Base-by-base conservation (phyloP, 192 early-diverging fungal genomes). In the Coemansia sp. region DNA sequence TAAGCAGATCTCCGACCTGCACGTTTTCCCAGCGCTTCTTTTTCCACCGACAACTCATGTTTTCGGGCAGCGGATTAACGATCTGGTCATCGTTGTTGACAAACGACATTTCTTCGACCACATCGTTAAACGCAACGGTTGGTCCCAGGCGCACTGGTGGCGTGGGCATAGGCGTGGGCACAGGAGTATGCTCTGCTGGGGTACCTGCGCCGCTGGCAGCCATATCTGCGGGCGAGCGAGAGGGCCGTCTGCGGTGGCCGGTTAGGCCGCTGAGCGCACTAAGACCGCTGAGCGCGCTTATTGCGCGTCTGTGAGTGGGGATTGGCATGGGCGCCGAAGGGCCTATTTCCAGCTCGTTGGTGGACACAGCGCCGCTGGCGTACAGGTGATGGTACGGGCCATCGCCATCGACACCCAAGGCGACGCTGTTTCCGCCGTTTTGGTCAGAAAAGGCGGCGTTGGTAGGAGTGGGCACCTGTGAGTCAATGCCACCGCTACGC, bases 1-100 rank as follows among this genome's bases (percentile, higher is more conserved):
- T 77, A 20, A 95, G 65, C 59, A 93, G 77, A 61, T 95, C 93
- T 11, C 94, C 94, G 20, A 94, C 91, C 36, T 82, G 81, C 40
- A 93, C 75, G 40, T 90, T 86, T 69, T 87, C 80, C 80, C 80
- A 82, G 28, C 75, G 76, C 66, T 82, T 82, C 33, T 62, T 59
- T 69, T 82, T 82, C 79, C 79, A 82, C 31, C 79, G 74, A 55
- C 79, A 82, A 57, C 71, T 73, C 79, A 82, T 82, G 64, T 82
- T 76, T 3, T 60, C 40, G 0, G 79, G 79, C 56, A 82, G 66
- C 63, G 79, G 71, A 22, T 66, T 67, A 7, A 40, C 60, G 31
- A 40, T 22, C 7, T 51, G 56, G 20, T 49, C 61, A 12, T 22
- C 42, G 29, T 40, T 52, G 10, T 42, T 49, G 48, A 51, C 68